Conservation (phyloP, 148 eudicot species). For the Pouteria glomerata region DNA sequence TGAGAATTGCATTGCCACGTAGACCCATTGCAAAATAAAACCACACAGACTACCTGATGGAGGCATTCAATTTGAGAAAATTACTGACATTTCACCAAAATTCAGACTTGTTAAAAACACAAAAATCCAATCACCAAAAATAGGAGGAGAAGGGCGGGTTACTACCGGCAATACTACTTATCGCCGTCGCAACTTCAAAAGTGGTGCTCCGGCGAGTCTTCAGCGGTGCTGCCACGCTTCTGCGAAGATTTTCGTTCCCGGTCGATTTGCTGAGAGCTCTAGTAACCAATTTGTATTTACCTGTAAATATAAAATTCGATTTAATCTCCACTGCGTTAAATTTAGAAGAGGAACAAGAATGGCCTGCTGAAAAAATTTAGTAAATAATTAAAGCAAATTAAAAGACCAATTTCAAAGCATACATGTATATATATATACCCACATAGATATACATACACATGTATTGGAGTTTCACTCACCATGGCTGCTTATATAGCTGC, state of each 20-base stretch:
- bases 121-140: background rate
- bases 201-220: background rate
- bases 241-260: background rate
- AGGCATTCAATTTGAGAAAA: background rate
- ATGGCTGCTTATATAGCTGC: too few species aligned
- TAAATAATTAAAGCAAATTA: background rate
- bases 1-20: too few species aligned
- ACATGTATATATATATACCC: background rate
- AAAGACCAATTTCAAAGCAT: background rate
- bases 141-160: too few species aligned
- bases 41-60: background rate
- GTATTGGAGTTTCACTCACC: too few species aligned
- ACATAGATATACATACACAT: background rate
- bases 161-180: conserved; percentile 13
- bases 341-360: background rate
- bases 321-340: background rate
- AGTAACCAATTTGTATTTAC: background rate
- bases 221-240: background rate
- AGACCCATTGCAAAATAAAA: too few species aligned
- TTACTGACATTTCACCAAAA: background rate
- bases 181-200: background rate
- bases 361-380: background rate
- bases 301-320: background rate
- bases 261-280: background rate
- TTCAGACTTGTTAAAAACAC: background rate